Percentiles rank a stretch among this genome's conserved stretches.
Conservation (phyloP, 2,329 filamentous ascomycete genomes). For the Clonostachys chloroleuca region DNA sequence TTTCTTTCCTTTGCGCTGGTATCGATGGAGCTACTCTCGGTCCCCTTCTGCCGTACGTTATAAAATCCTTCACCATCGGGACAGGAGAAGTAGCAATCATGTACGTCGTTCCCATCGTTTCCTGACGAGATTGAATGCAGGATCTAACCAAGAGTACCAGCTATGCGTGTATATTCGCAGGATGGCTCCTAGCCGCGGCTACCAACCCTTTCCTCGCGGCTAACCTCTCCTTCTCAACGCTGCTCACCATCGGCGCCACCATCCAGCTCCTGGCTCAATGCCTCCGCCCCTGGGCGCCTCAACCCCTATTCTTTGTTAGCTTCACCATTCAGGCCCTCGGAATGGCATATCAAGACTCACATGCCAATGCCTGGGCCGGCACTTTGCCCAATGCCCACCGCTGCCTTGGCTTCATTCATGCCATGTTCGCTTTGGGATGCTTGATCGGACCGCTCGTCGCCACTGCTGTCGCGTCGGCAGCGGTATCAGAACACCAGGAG, state of each 20-base stretch:
- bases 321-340: constrained; percentile 4
- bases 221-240: constrained; percentile 1
- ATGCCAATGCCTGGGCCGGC: constrained; percentile 4
- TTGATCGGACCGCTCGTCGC: constrained; percentile 5
- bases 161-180: constrained; percentile 6
- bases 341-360: constrained; percentile 5
- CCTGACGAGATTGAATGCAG: not conserved
- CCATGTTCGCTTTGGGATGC: constrained; percentile 5
- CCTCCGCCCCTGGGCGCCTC: constrained; percentile 5
- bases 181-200: constrained; percentile 5
- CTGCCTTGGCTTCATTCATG: constrained; percentile 5
- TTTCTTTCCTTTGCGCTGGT: constrained; percentile 5
- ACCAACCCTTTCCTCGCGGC: constrained; percentile 5
- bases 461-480: constrained; percentile 2
- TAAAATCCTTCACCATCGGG: constrained; percentile 5
- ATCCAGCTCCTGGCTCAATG: constrained; percentile 5
- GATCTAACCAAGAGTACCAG: not conserved
- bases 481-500: too few relatives aligned
- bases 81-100: constrained; percentile 5
- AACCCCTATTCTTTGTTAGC: constrained; percentile 3
- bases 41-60: constrained; percentile 3
- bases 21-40: constrained; percentile 5
- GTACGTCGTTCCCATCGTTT: not conserved
- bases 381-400: constrained; percentile 2
- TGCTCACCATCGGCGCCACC: constrained; percentile 4